phyloP scores from a whole-genome alignment of 768 basidiomycete genomes.

The Lactifluus rugatus region DNA sequence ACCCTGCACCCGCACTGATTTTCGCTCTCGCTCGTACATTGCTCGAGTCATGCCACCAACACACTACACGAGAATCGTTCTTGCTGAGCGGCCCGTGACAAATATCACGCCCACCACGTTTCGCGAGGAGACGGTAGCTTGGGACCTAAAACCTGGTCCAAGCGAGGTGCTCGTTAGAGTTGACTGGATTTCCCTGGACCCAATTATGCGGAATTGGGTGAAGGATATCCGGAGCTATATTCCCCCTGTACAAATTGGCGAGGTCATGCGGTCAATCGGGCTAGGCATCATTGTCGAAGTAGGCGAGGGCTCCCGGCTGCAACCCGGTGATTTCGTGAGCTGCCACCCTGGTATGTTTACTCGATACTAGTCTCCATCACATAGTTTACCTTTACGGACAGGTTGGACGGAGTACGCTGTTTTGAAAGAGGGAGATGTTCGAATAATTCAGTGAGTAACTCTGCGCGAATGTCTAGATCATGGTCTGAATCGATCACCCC shows the following conservation, averaged over 20 bases:
- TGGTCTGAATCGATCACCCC: not conserved
- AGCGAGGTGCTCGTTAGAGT: conserved; percentile 66
- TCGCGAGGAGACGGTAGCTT: conserved; percentile 44
- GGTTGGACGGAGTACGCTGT: conserved; percentile 76
- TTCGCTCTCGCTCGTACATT: not conserved
- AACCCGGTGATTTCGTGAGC: not conserved
- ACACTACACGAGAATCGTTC: conserved; percentile 55
- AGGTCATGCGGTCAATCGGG: conserved; percentile 62
- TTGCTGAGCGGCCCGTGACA: conserved; percentile 63
- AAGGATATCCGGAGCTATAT: conserved; percentile 62
- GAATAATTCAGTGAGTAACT: conserved; percentile 45
- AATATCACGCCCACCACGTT: conserved; percentile 71
- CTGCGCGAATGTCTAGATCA: too few relatives aligned
- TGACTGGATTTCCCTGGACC: conserved; percentile 74
- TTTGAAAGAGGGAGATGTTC: conserved; percentile 41
- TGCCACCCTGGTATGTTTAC: conserved; percentile 37
- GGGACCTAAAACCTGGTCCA: conserved; percentile 43
- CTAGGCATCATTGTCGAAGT: conserved; percentile 58
- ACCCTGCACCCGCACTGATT: too few relatives aligned
- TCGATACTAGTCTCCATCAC: not conserved
- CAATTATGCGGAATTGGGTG: conserved; percentile 85
- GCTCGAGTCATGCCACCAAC: not conserved
- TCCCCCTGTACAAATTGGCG: conserved; percentile 33
- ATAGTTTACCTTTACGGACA: conserved; percentile 22
- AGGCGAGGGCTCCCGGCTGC: conserved; percentile 55